Conservation (phyloP, 306 rosid genomes). For the Vigna radiata region DNA sequence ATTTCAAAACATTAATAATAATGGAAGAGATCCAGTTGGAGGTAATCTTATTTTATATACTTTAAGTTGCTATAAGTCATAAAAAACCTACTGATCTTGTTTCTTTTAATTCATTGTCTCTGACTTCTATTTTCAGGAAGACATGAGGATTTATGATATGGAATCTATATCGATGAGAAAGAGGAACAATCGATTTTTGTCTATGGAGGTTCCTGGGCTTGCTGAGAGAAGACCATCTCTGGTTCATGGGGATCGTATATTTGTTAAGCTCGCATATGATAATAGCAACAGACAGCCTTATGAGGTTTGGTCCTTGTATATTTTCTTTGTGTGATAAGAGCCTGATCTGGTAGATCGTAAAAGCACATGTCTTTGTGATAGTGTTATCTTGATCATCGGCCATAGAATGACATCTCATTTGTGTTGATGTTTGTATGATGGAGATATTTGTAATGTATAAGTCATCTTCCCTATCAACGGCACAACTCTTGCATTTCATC, state of each 20-base stretch:
- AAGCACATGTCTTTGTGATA: not conserved
- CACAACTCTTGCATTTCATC: constrained; percentile 24
- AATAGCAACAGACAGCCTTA: constrained; percentile 39
- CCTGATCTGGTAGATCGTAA: not conserved
- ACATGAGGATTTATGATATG: constrained; percentile 83
- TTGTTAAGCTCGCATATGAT: constrained; percentile 62
- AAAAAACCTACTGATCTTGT: constrained; percentile 24
- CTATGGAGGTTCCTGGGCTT: constrained; percentile 90
- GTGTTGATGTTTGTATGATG: constrained; percentile 7
- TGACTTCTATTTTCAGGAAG: constrained; percentile 65
- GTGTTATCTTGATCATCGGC: constrained; percentile 20
- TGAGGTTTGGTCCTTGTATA: constrained; percentile 62
- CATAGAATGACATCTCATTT: not conserved
- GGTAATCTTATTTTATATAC: constrained; percentile 56
- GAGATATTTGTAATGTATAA: not conserved
- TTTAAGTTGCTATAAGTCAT: not conserved
- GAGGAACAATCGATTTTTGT: constrained; percentile 56
- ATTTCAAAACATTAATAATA: constrained; percentile 66
- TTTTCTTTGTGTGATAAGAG: constrained; percentile 22
- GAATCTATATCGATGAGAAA: constrained; percentile 63
- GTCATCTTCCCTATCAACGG: not conserved
- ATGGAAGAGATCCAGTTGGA: constrained; percentile 93
- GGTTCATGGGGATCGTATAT: constrained; percentile 77
- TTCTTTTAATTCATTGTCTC: constrained; percentile 36
- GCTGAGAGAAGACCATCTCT: constrained; percentile 97